Conservation (phyloP, 805 yeast genomes). For the Saccharomycopsis sp. region DNA sequence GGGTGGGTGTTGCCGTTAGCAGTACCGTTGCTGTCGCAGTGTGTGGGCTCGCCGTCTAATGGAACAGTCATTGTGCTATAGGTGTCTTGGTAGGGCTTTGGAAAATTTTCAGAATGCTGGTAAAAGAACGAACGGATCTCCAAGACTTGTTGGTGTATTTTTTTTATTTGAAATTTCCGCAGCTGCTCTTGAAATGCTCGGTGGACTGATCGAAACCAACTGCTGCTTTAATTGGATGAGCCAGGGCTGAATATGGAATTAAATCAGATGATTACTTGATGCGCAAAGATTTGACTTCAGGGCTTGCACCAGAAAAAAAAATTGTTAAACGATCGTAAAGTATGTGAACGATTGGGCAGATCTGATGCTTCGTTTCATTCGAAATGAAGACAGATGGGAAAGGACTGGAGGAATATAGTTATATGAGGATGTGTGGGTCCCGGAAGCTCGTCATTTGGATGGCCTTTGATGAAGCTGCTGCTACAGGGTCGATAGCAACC, state of each 20-base stretch:
- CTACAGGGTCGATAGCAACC: neutral
- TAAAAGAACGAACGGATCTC: neutral
- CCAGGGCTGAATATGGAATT: neutral
- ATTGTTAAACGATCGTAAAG: neutral
- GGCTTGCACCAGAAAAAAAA: neutral
- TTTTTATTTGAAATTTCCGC: neutral
- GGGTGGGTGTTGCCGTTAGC: neutral
- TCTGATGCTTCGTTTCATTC: neutral
- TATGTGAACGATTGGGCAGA: neutral
- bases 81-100: too few species aligned
- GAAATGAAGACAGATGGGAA: neutral
- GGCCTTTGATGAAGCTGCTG: too few species aligned
- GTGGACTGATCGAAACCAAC: neutral
- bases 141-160: neutral
- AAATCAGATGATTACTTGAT: neutral
- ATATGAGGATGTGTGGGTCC: neutral
- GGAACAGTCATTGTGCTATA: neutral
- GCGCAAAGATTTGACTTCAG: neutral
- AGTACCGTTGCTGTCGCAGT: neutral
- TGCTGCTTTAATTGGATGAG: neutral
- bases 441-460: neutral
- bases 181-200: neutral
- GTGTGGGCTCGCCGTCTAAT: neutral
- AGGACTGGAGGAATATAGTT: neutral
- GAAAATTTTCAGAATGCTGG: too few species aligned